These are phyloP conservation scores for Salix brachista DNA, from an alignment of 345 rosid genomes.

Conservation along the genomic window DNA sequence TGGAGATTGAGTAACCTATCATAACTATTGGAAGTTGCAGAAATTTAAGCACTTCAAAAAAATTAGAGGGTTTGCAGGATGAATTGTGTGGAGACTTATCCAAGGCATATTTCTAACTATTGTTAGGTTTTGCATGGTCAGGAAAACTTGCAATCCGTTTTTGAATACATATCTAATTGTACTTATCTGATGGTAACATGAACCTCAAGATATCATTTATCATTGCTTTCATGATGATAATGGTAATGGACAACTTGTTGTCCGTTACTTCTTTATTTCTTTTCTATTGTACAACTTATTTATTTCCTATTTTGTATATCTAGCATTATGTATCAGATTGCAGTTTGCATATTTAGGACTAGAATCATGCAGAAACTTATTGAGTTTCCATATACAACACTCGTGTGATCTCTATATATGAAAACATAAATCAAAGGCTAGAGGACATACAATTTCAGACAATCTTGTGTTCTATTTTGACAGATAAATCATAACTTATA, in stretches of 20 bases:
- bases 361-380: too few relatives aligned
- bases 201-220: not conserved
- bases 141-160: slow-evolving; percentile 14
- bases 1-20: slow-evolving; percentile 25
- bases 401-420: too few relatives aligned
- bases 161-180: slow-evolving; percentile 2
- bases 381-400: too few relatives aligned
- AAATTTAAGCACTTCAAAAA: slow-evolving; percentile 4
- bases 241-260: too few relatives aligned
- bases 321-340: too few relatives aligned
- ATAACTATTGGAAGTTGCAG: slow-evolving; percentile 15
- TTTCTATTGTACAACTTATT: too few relatives aligned
- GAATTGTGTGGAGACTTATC: slow-evolving; percentile 1
- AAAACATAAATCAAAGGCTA: too few relatives aligned
- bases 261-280: too few relatives aligned
- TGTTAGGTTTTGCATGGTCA: slow-evolving; percentile 10
- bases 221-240: slow-evolving; percentile 10
- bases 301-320: too few relatives aligned
- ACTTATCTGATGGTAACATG: slow-evolving; percentile 12
- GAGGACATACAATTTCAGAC: too few relatives aligned
- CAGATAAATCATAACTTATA: not conserved
- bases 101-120: not conserved
- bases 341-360: too few relatives aligned
- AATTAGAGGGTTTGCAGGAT: slow-evolving; percentile 1
- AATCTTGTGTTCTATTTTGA: too few relatives aligned